These are phyloP conservation scores for Funneliformis mosseae DNA, from an alignment of 192 early-diverging fungal genomes.

Conservation along the genomic window DNA sequence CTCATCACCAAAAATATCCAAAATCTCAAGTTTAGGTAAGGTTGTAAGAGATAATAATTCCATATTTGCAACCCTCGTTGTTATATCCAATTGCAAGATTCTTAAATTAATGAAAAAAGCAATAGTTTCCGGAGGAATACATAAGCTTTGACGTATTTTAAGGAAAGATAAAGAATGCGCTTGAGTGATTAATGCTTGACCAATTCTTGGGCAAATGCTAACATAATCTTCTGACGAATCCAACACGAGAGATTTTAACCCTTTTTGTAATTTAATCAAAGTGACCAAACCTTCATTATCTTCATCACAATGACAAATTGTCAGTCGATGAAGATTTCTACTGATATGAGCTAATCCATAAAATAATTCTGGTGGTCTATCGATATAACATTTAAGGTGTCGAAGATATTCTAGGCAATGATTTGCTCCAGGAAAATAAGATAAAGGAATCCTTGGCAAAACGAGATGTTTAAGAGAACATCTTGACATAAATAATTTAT, in stretches of 20 bases:
- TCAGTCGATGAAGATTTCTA: not conserved
- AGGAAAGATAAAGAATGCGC: not conserved
- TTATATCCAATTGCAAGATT: constrained; percentile 12
- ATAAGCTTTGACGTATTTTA: constrained; percentile 16
- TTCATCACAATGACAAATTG: constrained; percentile 13
- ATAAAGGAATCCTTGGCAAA: constrained; percentile 16
- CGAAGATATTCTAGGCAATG: constrained; percentile 4
- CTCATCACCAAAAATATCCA: constrained; percentile 21
- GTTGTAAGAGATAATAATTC: not conserved
- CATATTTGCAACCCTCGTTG: not conserved
- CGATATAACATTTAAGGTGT: constrained; percentile 5
- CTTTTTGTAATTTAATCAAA: constrained; percentile 19
- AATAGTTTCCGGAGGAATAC: not conserved
- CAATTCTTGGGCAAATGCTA: constrained; percentile 1
- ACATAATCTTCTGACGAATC: not conserved
- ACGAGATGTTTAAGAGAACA: constrained; percentile 9
- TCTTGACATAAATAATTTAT: constrained; percentile 11
- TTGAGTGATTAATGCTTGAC: not conserved
- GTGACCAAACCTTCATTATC: constrained; percentile 12
- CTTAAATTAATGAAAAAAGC: constrained; percentile 11
- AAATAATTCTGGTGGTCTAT: constrained; percentile 14
- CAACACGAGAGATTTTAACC: constrained; percentile 1
- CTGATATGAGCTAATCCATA: constrained; percentile 18
- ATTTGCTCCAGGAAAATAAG: constrained; percentile 6
- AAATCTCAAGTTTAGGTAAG: constrained; percentile 16